phyloP scores from a whole-genome alignment of 2,329 filamentous ascomycete species.

The Xylaria sp. region DNA sequence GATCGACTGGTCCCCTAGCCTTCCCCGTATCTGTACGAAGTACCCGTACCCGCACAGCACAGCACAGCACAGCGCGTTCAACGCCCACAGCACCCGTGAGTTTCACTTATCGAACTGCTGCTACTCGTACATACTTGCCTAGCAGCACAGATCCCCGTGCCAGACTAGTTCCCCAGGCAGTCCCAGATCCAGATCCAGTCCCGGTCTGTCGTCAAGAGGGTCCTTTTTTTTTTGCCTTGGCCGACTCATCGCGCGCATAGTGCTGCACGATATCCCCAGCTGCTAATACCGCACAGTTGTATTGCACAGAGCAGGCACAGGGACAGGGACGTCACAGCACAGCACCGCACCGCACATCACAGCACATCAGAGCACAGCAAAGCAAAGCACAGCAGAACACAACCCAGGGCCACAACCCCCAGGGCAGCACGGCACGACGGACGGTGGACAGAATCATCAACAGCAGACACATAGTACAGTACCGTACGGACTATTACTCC shows the following conservation, averaged over 20 bases:
- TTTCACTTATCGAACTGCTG: constrained; percentile 7
- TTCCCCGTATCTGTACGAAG: constrained; percentile 16
- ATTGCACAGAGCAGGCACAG: constrained; percentile 3
- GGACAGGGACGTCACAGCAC: constrained; percentile 4
- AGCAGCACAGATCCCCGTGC: not conserved
- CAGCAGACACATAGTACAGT: constrained; percentile 13
- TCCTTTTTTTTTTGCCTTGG: constrained; percentile 12
- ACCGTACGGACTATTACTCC: not conserved
- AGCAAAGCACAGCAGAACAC: not conserved
- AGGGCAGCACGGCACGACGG: constrained; percentile 13
- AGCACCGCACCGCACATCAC: constrained; percentile 7
- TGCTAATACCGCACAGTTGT: constrained; percentile 1
- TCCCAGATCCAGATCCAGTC: constrained; percentile 12
- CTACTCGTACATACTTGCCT: not conserved
- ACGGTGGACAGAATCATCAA: not conserved
- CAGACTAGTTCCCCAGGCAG: constrained; percentile 7
- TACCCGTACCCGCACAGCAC: constrained; percentile 12
- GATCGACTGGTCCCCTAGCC: constrained; percentile 19
- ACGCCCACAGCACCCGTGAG: constrained; percentile 10
- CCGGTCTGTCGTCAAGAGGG: constrained; percentile 17
- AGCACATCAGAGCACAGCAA: constrained; percentile 11
- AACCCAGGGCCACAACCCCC: not conserved
- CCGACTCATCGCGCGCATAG: constrained; percentile 11
- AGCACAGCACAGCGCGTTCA: not conserved
- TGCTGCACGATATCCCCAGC: constrained; percentile 3